Evolutionary conservation across 1,284 basidiomycete genomes (phyloP), one percentile per base, ranked within the genome.

Genomic region (Tilletiopsis washingtonensis): DNA sequence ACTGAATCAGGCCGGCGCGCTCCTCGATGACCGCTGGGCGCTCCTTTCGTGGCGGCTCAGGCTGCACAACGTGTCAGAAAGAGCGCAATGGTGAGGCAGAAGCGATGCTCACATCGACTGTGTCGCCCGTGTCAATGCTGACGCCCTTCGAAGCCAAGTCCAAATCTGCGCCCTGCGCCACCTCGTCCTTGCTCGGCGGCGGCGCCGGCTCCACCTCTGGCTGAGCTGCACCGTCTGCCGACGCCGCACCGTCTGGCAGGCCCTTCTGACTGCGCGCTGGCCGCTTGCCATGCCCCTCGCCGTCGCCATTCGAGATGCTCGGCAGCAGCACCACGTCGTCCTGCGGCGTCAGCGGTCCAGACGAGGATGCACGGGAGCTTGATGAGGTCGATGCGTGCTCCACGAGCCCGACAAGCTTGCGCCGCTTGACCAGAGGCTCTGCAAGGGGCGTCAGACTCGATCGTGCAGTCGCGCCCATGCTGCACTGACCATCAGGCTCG

Each of bases 1-100:
- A 84, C 57, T 83, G 80, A 62, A 98, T 96, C 52, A 96, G 78
- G 4, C 85, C 85, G 48, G 82, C 83, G 11, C 85, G 81, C 61
- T 96, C 81, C 71, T 97, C 93, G 15, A 85, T 76, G 15, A 84
- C 80, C 0, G 91, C 87, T 3, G 85, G 84, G 57, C 67, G 56
- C 45, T 71, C 67, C 41, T 50, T 59, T 45, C 45, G 61, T 44
- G 43, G 56, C 47, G 39, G 56, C 52, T 43, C 61, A 54, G 17
- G 57, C 57, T 5, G 54, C 56, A 15, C 12, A 7, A 9, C 19
- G 14, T 34, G 23, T 15, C 17, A 17, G 23, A 11, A 7, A 36
- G 21, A n/a, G 17, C 25, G 12, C n/a, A 7, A 19, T 23, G 6
- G n/a, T n/a, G n/a, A n/a, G n/a, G n/a, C n/a, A n/a, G n/a, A n/a